Base-by-base conservation (phyloP, 2,329 filamentous ascomycete species). In the Colletotrichum neosansevieriae region DNA sequence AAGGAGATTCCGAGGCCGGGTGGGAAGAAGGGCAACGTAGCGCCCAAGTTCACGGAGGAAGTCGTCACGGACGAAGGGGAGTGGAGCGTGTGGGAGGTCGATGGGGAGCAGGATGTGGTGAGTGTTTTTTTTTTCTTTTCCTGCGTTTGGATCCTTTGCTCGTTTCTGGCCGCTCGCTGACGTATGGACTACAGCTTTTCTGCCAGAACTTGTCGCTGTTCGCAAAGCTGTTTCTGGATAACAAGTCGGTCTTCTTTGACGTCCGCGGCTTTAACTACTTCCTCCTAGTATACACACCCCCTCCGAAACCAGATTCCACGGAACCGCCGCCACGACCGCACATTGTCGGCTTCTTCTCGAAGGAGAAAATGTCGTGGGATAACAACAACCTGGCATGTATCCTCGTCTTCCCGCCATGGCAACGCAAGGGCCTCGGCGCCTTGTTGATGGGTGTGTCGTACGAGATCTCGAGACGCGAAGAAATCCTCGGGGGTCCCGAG, bases 311-410 rank as follows among this genome's bases (percentile, higher is more conserved):
- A 11, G 29, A 53, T 60, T 51, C 65, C 38, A 44, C 70, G 13
- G 63, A 71, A 12, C 50, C 47, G 15, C 59, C 47, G 15, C 73
- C 75, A 19, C 77, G 79, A 45, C 76, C 79, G 19, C 89, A 91
- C 75, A 90, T 98, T 34, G 88, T 95, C 1, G 96, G 96, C n/a
- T 98, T 98, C 85, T 99, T 98, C 83, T 97, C 93, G 71, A 98
- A 99, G 78, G 96, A 99, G 79, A 98, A 98, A 79, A 92, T 98
- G 85, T 97, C 94, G 3, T 99, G 96, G 95, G 96, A 99, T 75
- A 94, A 95, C 75, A 98, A 99, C 79, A 99, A 98, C 73, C 86
- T 99, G 5, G 96, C 96, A 1, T 99, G 96, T 77, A 99, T 99
- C 73, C 85, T 98, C 6, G 88, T 98, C 15, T 98, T 98, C 75